A percentile compares a stretch with the other conserved stretches of the same genome.
Evolutionary conservation across 2,329 filamentous ascomycete genomes (phyloP).

Genomic region (Achaetomium macrosporum): DNA sequence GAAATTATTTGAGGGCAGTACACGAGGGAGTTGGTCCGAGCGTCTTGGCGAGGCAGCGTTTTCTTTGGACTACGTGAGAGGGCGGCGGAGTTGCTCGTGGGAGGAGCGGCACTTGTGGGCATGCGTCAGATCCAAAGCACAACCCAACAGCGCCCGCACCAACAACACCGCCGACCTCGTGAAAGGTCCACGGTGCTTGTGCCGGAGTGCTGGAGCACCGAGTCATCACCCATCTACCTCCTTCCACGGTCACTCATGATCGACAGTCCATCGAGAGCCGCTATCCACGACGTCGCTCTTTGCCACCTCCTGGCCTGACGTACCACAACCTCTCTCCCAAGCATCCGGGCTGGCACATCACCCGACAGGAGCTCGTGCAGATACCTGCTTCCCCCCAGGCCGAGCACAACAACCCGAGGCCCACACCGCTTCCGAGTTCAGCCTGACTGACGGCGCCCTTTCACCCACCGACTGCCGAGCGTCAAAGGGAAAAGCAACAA

Average conservation of each 20-base stretch:
- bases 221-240: too few relatives aligned
- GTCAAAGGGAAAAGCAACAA: conserved; percentile 4
- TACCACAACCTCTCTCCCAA: not conserved
- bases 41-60: conserved; percentile 19
- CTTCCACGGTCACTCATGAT: too few relatives aligned
- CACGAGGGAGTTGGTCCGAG: conserved; percentile 22
- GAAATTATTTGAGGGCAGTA: conserved; percentile 24
- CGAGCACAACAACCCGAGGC: conserved; percentile 17
- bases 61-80: conserved; percentile 9
- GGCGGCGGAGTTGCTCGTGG: conserved; percentile 7
- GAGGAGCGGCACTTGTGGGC: not conserved
- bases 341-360: not conserved
- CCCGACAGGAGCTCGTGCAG: not conserved
- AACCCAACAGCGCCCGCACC: not conserved
- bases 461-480: conserved; percentile 4
- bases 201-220: too few relatives aligned
- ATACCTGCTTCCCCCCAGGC: conserved; percentile 9
- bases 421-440: conserved; percentile 21
- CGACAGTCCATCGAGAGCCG: too few relatives aligned
- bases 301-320: too few relatives aligned
- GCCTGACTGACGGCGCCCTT: conserved; percentile 9
- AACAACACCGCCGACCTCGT: not conserved
- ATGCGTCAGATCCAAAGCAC: not conserved
- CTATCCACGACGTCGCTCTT: too few relatives aligned
- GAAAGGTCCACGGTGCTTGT: too few relatives aligned